Evolutionary conservation across 2,329 filamentous ascomycete genomes (phyloP).

Genomic region (Colletotrichum cordylinicola): DNA sequence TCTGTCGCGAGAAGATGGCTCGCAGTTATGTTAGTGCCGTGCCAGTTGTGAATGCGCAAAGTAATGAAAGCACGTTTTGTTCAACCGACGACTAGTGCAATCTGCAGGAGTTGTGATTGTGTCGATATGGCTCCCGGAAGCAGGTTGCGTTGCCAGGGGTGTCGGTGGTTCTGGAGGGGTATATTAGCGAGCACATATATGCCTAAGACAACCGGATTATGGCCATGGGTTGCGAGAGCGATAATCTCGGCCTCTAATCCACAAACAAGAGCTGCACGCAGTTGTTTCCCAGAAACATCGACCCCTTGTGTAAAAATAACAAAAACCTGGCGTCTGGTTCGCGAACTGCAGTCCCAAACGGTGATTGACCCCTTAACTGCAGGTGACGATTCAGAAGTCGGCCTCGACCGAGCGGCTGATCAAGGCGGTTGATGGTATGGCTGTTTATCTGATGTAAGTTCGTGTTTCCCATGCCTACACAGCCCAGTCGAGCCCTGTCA

Average conservation of each 20-base stretch:
- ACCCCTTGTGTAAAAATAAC: conserved; percentile 7
- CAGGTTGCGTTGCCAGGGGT: neutral
- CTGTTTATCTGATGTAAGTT: conserved; percentile 17
- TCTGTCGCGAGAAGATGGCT: neutral
- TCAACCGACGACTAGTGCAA: conserved; percentile 1
- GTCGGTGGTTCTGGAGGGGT: conserved; percentile 25
- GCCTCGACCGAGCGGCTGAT: neutral
- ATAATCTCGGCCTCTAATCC: conserved; percentile 41
- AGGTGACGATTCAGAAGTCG: neutral
- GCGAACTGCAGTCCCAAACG: neutral
- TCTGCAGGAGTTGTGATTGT: neutral
- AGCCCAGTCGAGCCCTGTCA: conserved; percentile 17
- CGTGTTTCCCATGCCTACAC: conserved; percentile 18
- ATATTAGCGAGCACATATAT: conserved; percentile 44
- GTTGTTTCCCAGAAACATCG: conserved; percentile 8
- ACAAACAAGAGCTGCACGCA: conserved; percentile 22
- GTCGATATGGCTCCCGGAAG: conserved; percentile 15
- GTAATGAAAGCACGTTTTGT: neutral
- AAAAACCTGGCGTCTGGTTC: neutral
- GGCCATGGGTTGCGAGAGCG: conserved; percentile 32
- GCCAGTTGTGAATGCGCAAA: neutral
- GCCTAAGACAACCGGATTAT: conserved; percentile 36
- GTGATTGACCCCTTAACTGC: conserved; percentile 4
- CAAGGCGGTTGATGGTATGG: neutral
- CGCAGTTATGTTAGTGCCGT: neutral